phyloP scores from a whole-genome alignment of 768 basidiomycete genomes.

The Hericium erinaceus region DNA sequence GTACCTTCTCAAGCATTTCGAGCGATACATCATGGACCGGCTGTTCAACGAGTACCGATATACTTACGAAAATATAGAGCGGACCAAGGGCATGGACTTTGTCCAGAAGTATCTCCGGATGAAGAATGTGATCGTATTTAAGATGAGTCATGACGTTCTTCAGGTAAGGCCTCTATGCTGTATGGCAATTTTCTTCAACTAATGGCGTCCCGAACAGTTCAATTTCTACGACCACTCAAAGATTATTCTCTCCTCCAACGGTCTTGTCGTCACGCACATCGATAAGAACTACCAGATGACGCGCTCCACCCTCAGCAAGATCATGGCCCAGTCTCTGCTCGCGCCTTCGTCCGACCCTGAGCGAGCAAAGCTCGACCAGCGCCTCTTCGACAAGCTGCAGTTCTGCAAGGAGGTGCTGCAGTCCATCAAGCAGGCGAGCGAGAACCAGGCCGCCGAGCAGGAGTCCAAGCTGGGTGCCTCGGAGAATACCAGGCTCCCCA shows the following conservation, averaged over 20 bases:
- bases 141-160: conserved; percentile 90
- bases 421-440: conserved; percentile 57
- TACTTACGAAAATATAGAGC: conserved; percentile 58
- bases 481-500: conserved; percentile 1
- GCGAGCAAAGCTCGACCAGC: conserved; percentile 49
- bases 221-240: conserved; percentile 99
- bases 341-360: conserved; percentile 38
- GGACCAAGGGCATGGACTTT: conserved; percentile 86
- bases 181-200: neutral
- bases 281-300: conserved; percentile 80
- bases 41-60: conserved; percentile 81
- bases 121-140: conserved; percentile 96
- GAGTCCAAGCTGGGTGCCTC: neutral
- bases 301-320: conserved; percentile 59
- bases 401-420: conserved; percentile 80
- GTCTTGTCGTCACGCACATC: conserved; percentile 77
- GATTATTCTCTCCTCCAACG: conserved; percentile 76
- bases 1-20: conserved; percentile 89
- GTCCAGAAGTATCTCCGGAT: conserved; percentile 92
- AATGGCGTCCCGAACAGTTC: conserved; percentile 46
- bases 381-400: conserved; percentile 69
- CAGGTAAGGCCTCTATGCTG: conserved; percentile 48
- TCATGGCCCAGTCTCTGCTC: conserved; percentile 50
- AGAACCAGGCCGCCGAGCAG: conserved; percentile 20
- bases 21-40: conserved; percentile 87